Conservation (phyloP, 805 yeast genomes). For the Saccharomycopsis fibuligera region DNA sequence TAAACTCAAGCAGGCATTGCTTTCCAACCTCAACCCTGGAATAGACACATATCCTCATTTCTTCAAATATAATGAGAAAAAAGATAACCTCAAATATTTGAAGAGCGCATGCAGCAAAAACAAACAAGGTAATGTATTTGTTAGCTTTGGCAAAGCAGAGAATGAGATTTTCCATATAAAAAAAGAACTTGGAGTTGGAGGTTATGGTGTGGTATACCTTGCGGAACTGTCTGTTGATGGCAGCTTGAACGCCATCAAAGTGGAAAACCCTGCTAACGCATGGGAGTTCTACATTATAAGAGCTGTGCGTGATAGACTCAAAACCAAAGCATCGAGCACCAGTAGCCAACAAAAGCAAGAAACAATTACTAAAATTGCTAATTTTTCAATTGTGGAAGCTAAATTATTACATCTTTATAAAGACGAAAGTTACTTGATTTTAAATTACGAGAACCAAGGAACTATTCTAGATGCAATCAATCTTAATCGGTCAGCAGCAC, state of each 20-base stretch:
- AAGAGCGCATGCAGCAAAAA: no score
- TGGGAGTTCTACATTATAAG: slow-evolving; percentile 80
- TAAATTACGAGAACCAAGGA: slow-evolving; percentile 65
- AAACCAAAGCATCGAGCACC: no score
- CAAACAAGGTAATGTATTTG: slow-evolving; percentile 29
- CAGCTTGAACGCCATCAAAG: slow-evolving; percentile 57
- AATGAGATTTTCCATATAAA: slow-evolving; percentile 32
- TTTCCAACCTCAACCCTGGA: no score
- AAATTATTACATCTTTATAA: slow-evolving; percentile 46
- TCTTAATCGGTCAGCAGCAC: slow-evolving; percentile 22
- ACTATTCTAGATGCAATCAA: slow-evolving; percentile 67
- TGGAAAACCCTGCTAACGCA: slow-evolving; percentile 58
- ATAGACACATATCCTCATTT: no score
- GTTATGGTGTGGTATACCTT: slow-evolving; percentile 68
- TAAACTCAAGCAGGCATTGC: no score
- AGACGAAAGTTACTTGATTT: slow-evolving; percentile 64
- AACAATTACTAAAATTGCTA: not conserved
- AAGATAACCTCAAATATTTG: no score
- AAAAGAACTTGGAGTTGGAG: slow-evolving; percentile 63
- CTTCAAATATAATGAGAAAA: no score
- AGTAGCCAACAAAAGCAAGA: not conserved
- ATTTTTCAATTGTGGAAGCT: slow-evolving; percentile 41
- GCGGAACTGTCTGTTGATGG: slow-evolving; percentile 55
- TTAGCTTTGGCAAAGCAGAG: slow-evolving; percentile 25
- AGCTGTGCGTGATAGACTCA: slow-evolving; percentile 43